Base-by-base conservation (phyloP, 345 rosid species). In the Citrus inodora region DNA sequence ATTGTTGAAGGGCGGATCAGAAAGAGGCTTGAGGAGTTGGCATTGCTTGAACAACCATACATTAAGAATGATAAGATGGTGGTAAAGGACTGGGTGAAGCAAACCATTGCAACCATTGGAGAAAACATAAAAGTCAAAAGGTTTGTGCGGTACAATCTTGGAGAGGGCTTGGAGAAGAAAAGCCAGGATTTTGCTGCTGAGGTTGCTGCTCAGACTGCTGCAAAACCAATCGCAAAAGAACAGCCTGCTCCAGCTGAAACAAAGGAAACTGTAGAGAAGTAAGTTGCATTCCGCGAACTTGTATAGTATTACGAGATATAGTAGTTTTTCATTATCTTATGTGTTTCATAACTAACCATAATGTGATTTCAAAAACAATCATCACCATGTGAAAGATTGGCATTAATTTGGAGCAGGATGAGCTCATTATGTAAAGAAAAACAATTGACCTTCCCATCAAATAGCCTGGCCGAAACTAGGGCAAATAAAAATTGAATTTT, bases 121-220 rank as follows among this genome's bases (percentile, higher is more conserved):
- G 99, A 95, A 82, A 95, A 93, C 80, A 93, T 95, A 40, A 93
- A 95, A 64, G 99, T 91, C 48, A 92, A 87, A 85, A 90, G 98
- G 79, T 95, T 93, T 33, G 87, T 92, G 66, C 87, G 97, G 75
- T 92, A 85, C 87, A 93, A 92, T 82, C 98, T 93, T 13, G 98
- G 99, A 56, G 98, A 95, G 82, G 99, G 99, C 60, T 82, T 93
- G 82, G 89, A 92, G 89, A 95, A 90, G 87, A 95, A 89, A 87
- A 93, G 91, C 77, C 98, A 91, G 84, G 98, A 93, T 85, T 93
- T 95, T 84, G 97, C 97, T 82, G 96, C 96, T 24, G 99, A 95
- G 82, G 99, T 95, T 32, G 97, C 98, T 61, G 98, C 99, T 8
- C 99, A 95, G 87, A 89, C 95, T 32, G 86, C 96, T 42, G 88